phyloP scores from a whole-genome alignment of 108 stramenopile species.

The Cyclotella atomus region DNA sequence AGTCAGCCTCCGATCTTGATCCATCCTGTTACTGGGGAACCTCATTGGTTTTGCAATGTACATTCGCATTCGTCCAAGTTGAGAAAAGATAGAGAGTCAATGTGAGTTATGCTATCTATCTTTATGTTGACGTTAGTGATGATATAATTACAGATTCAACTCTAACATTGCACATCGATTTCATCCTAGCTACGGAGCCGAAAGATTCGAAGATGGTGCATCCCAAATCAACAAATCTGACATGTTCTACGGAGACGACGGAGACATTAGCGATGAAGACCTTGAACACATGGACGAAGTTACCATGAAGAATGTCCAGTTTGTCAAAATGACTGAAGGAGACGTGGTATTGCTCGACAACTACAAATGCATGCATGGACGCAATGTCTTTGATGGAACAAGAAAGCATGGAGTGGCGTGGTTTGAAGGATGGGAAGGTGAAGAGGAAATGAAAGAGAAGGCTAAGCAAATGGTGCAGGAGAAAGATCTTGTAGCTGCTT shows the following conservation, averaged over 20 bases:
- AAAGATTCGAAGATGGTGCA: slow-evolving; percentile 91
- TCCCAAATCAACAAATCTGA: slow-evolving; percentile 93
- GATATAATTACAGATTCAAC: no score
- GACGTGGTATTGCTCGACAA: slow-evolving; percentile 92
- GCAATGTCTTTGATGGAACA: slow-evolving; percentile 92
- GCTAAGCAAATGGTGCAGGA: no score
- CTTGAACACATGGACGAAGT: slow-evolving; percentile 86
- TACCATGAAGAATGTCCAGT: slow-evolving; percentile 83
- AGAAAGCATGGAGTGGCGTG: slow-evolving; percentile 92
- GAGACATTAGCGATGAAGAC: slow-evolving; percentile 68
- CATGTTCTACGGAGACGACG: slow-evolving; percentile 93
- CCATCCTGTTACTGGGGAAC: slow-evolving; percentile 86
- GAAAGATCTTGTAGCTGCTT: no score
- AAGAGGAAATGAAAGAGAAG: slow-evolving; percentile 75
- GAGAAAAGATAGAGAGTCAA: slow-evolving; percentile 80
- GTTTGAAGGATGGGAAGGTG: slow-evolving; percentile 93
- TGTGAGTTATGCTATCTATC: slow-evolving; percentile 59
- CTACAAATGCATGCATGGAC: slow-evolving; percentile 93
- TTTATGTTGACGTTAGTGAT: no score
- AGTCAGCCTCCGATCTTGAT: slow-evolving; percentile 86
- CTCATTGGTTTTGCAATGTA: slow-evolving; percentile 94
- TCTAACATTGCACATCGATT: not conserved
- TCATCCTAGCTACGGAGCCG: slow-evolving; percentile 76
- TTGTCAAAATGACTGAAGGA: slow-evolving; percentile 86
- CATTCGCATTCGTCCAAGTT: slow-evolving; percentile 88